Percentiles rank a stretch among this genome's conserved stretches.
Conservation (phyloP, 768 basidiomycete species). For the Naganishia kalamii region DNA sequence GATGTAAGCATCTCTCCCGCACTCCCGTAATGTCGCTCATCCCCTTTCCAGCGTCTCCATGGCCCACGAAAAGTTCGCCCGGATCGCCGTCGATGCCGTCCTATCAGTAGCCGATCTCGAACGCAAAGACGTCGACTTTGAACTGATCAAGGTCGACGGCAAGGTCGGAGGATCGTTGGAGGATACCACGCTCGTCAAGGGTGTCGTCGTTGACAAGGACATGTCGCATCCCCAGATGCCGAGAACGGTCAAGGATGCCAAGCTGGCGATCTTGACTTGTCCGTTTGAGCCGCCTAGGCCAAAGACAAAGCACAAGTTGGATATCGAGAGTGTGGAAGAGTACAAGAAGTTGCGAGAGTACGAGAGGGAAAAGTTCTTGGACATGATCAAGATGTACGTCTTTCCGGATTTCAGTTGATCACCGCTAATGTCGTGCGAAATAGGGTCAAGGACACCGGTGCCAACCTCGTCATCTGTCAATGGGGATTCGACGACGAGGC, state of each 20-base stretch:
- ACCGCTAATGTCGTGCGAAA: background rate
- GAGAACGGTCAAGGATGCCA: constrained; percentile 73
- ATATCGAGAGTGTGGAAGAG: constrained; percentile 93
- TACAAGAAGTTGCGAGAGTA: constrained; percentile 90
- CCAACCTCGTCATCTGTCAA: constrained; percentile 97
- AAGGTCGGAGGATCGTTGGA: constrained; percentile 96
- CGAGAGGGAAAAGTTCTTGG: constrained; percentile 89
- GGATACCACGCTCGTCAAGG: constrained; percentile 89
- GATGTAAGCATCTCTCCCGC: constrained; percentile 59
- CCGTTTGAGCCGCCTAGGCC: constrained; percentile 98
- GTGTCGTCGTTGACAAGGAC: constrained; percentile 98
- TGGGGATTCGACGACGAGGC: constrained; percentile 99
- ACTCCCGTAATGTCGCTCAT: background rate
- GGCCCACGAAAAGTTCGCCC: constrained; percentile 87
- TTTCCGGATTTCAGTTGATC: background rate
- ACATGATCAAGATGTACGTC: constrained; percentile 74
- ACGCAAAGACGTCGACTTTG: constrained; percentile 89
- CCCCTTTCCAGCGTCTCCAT: constrained; percentile 72
- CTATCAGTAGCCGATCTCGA: constrained; percentile 90
- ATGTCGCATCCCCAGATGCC: constrained; percentile 99
- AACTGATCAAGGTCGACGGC: constrained; percentile 97
- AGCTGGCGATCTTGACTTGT: constrained; percentile 92
- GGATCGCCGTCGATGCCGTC: constrained; percentile 97
- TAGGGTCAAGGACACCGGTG: constrained; percentile 88
- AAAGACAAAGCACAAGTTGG: constrained; percentile 95